Percentiles rank a stretch among this genome's conserved stretches.
These are phyloP conservation scores for Leishmania gerbilli DNA, from an alignment of 208 protist species.

Conservation along the genomic window DNA sequence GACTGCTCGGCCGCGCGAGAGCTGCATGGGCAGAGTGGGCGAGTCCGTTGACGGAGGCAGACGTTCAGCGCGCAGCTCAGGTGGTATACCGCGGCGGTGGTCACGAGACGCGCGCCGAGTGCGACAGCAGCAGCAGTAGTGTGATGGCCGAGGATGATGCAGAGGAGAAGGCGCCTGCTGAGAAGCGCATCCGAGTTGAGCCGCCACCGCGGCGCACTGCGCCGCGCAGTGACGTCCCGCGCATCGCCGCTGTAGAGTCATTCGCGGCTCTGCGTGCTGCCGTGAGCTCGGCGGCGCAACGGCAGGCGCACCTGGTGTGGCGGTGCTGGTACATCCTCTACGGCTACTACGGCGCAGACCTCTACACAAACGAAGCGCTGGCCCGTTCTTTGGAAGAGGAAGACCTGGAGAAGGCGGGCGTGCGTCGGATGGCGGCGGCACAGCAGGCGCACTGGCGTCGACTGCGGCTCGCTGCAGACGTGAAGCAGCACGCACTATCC, in stretches of 20 bases:
- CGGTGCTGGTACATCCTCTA: conserved; percentile 25
- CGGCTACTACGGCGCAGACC: conserved; percentile 23
- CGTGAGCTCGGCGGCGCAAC: background rate
- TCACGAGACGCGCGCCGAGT: background rate
- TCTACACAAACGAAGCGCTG: conserved; percentile 23
- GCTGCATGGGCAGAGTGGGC: conserved; percentile 33
- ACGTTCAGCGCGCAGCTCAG: conserved; percentile 6
- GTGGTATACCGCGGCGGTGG: background rate
- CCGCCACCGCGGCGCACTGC: background rate
- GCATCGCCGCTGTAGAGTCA: background rate
- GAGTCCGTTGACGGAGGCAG: background rate
- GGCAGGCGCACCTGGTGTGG: conserved; percentile 26
- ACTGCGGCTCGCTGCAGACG: background rate
- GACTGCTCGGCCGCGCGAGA: conserved; percentile 15
- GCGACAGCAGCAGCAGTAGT: background rate
- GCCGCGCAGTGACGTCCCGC: background rate
- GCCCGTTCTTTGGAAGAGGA: conserved; percentile 13
- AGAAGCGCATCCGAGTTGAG: conserved; percentile 7
- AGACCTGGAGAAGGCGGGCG: conserved; percentile 12
- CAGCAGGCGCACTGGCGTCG: conserved; percentile 22
- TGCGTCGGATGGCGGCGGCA: conserved; percentile 14
- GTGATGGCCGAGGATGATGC: background rate
- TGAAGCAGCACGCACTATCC: conserved; percentile 26
- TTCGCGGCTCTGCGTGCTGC: conserved; percentile 10
- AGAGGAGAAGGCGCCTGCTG: conserved; percentile 2